Conservation (phyloP, 306 rosid genomes). For the Cyclanthera cordifolia region DNA sequence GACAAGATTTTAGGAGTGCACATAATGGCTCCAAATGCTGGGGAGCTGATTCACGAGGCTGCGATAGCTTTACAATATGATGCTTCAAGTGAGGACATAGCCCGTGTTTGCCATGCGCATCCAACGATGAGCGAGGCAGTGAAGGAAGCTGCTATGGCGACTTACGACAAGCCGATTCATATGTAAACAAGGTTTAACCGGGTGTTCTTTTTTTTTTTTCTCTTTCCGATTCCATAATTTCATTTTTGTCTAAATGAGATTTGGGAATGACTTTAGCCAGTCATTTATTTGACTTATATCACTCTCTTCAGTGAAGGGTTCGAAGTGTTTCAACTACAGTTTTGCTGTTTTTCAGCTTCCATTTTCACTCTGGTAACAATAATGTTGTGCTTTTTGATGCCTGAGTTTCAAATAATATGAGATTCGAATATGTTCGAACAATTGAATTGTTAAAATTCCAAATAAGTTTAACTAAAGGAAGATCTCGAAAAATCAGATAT, state of each 20-base stretch:
- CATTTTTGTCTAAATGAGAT: constrained; percentile 3
- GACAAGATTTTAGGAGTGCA: constrained; percentile 98
- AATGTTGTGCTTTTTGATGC: constrained; percentile 2
- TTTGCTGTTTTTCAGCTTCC: background rate
- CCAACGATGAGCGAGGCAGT: constrained; percentile 98
- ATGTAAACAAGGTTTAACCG: constrained; percentile 24
- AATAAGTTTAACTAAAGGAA: too few species aligned
- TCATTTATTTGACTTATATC: constrained; percentile 10
- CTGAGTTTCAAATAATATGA: background rate
- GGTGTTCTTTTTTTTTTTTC: background rate
- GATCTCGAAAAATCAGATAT: too few species aligned
- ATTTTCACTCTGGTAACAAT: background rate
- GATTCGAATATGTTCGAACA: background rate
- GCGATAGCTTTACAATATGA: constrained; percentile 78
- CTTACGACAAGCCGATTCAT: constrained; percentile 97
- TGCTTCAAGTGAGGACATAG: constrained; percentile 92
- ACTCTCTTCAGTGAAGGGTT: constrained; percentile 6
- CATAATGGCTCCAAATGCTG: constrained; percentile 92
- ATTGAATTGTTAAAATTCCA: background rate
- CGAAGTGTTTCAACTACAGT: background rate
- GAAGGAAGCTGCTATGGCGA: constrained; percentile 99
- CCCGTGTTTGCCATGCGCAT: constrained; percentile 98
- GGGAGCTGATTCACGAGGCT: constrained; percentile 95
- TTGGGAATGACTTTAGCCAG: background rate
- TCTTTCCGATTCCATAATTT: background rate